Conservation (phyloP, 805 yeast species). For the Saccharomyces paradoxus region DNA sequence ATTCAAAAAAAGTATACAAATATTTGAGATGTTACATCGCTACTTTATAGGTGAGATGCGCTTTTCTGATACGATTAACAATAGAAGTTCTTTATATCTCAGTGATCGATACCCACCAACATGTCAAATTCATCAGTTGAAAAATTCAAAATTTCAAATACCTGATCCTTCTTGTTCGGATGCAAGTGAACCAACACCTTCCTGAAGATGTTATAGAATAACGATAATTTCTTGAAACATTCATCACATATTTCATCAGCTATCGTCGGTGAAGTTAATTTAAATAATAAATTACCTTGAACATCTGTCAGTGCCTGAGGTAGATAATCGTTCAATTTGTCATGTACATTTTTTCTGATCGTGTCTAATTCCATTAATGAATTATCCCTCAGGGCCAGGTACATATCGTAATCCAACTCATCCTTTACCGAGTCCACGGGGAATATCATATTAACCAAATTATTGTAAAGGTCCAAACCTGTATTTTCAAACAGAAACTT, state of each 20-base stretch:
- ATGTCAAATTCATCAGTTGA: slow-evolving; percentile 49
- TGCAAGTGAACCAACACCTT: slow-evolving; percentile 30
- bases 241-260: slow-evolving; percentile 46
- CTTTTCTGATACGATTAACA: neutral
- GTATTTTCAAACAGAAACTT: slow-evolving; percentile 43
- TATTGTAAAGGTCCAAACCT: slow-evolving; percentile 50
- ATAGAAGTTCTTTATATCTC: neutral
- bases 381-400: slow-evolving; percentile 58
- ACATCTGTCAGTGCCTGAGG: slow-evolving; percentile 56
- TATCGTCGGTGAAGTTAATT: slow-evolving; percentile 54
- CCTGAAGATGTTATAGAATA: slow-evolving; percentile 32
- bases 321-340: slow-evolving; percentile 34
- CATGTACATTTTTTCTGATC: slow-evolving; percentile 40
- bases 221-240: slow-evolving; percentile 43
- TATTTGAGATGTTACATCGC: neutral
- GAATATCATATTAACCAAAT: slow-evolving; percentile 63
- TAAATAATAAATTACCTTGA: slow-evolving; percentile 47
- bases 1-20: neutral
- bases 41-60: neutral
- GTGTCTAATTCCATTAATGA: slow-evolving; percentile 36
- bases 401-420: slow-evolving; percentile 55
- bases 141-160: slow-evolving; percentile 21
- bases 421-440: slow-evolving; percentile 43
- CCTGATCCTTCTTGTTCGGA: slow-evolving; percentile 20
- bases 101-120: slow-evolving; percentile 57